A percentile compares a stretch with the other conserved stretches of the same genome.
phyloP scores from a whole-genome alignment of 164 flowering plant species.

The Kingdonia uniflora region DNA sequence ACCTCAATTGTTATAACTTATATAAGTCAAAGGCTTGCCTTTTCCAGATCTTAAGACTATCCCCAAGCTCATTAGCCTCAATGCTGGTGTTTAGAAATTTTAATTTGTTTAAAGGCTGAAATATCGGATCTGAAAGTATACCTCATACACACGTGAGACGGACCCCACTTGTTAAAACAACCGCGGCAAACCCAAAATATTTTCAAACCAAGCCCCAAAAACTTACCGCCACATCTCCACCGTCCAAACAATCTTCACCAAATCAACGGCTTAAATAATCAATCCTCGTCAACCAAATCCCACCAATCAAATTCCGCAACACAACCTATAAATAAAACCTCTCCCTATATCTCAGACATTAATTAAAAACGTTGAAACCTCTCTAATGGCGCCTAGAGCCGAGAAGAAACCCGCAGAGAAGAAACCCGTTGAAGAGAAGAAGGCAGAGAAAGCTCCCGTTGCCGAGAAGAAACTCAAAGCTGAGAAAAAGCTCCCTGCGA shows the following conservation, averaged over 20 bases:
- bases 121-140: too few species aligned
- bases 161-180: too few species aligned
- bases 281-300: constrained; percentile 13
- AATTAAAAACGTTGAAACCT: neutral
- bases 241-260: neutral
- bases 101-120: too few species aligned
- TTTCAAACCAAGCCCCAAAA: neutral
- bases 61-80: too few species aligned
- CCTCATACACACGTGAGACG: too few species aligned
- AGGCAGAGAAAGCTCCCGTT: constrained; percentile 18
- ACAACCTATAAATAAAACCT: too few species aligned
- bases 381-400: constrained; percentile 24
- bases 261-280: constrained; percentile 9
- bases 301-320: constrained; percentile 13
- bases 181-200: neutral
- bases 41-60: too few species aligned
- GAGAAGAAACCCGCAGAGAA: constrained; percentile 29
- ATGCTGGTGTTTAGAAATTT: too few species aligned
- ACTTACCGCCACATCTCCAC: constrained; percentile 8
- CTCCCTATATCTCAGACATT: too few species aligned
- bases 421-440: too few species aligned
- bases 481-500: constrained; percentile 19
- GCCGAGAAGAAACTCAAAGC: constrained; percentile 23
- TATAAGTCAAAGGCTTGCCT: too few species aligned
- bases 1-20: too few species aligned